Conservation (phyloP, 805 yeast genomes). For the Cyberlindnera amylophila region DNA sequence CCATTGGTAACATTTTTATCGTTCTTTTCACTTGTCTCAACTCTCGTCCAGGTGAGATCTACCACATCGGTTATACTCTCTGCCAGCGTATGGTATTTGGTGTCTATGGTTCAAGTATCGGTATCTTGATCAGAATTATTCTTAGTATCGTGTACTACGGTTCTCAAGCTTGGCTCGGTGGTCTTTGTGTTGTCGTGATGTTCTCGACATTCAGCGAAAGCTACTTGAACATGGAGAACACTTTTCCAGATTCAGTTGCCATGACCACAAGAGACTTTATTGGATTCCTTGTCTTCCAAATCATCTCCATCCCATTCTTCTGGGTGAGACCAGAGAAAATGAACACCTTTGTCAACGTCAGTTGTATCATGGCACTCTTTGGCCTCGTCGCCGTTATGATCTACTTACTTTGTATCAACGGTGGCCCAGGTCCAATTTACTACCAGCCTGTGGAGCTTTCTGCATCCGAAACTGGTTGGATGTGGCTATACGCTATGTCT, state of each 20-base stretch:
- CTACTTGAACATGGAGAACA: slow-evolving; percentile 35
- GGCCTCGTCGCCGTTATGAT: slow-evolving; percentile 40
- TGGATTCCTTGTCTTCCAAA: slow-evolving; percentile 42
- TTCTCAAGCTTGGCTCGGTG: slow-evolving; percentile 42
- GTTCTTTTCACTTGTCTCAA: slow-evolving; percentile 33
- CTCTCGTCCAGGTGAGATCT: slow-evolving; percentile 38
- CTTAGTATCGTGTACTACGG: slow-evolving; percentile 41
- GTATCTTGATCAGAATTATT: slow-evolving; percentile 37
- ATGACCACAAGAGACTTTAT: slow-evolving; percentile 41
- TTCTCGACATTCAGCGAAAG: slow-evolving; percentile 34
- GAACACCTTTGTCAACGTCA: slow-evolving; percentile 33
- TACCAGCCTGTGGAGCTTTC: slow-evolving; percentile 26
- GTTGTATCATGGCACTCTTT: slow-evolving; percentile 35
- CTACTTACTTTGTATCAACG: slow-evolving; percentile 31
- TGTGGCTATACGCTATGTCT: slow-evolving; percentile 38
- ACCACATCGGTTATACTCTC: slow-evolving; percentile 37
- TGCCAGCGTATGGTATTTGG: slow-evolving; percentile 39
- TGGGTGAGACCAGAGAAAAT: slow-evolving; percentile 42
- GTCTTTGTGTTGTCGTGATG: slow-evolving; percentile 35
- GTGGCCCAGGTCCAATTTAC: slow-evolving; percentile 35
- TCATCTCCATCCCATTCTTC: slow-evolving; percentile 39
- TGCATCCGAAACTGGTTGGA: slow-evolving; percentile 33
- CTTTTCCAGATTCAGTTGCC: slow-evolving; percentile 34
- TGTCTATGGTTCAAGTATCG: slow-evolving; percentile 37
- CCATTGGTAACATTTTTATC: slow-evolving; percentile 37